phyloP scores from a whole-genome alignment of 179 eudicot species.

The Kewa caespitosa region DNA sequence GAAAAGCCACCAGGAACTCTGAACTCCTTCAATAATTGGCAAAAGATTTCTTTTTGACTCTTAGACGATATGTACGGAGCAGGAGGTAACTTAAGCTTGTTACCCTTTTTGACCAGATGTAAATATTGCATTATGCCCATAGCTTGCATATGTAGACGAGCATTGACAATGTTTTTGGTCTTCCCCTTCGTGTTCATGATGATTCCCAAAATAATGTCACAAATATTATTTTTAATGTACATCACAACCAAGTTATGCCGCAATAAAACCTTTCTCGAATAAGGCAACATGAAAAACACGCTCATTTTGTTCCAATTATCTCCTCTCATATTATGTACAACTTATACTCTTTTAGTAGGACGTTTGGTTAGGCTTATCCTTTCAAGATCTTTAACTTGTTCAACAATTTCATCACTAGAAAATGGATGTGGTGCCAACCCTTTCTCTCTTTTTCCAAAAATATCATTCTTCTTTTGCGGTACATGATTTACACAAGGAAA shows the following conservation, averaged over 20 bases:
- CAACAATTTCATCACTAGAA: slow-evolving; percentile 4
- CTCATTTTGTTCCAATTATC: slow-evolving; percentile 16
- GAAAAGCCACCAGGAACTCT: slow-evolving; percentile 14
- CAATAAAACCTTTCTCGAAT: background rate
- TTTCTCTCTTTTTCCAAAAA: background rate
- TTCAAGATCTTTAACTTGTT: slow-evolving; percentile 4
- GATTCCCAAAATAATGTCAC: background rate
- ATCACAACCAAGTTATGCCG: slow-evolving; percentile 6
- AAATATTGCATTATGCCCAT: background rate
- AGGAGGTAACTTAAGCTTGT: background rate
- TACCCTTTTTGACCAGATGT: background rate
- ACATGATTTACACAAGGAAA: background rate
- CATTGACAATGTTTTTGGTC: slow-evolving; percentile 4
- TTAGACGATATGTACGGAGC: background rate
- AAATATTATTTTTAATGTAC: slow-evolving; percentile 18
- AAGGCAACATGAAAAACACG: background rate
- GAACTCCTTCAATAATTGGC: background rate
- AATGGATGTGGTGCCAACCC: background rate
- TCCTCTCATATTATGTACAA: background rate
- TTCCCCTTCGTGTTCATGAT: slow-evolving; percentile 15
- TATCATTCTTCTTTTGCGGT: background rate
- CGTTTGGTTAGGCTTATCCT: background rate
- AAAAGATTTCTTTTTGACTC: slow-evolving; percentile 2
- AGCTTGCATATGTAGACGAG: background rate
- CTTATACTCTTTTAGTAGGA: background rate